Evolutionary conservation across 768 basidiomycete species (phyloP), one percentile per base, ranked within the genome.

Genomic region (Fistulinella prunicolor): DNA sequence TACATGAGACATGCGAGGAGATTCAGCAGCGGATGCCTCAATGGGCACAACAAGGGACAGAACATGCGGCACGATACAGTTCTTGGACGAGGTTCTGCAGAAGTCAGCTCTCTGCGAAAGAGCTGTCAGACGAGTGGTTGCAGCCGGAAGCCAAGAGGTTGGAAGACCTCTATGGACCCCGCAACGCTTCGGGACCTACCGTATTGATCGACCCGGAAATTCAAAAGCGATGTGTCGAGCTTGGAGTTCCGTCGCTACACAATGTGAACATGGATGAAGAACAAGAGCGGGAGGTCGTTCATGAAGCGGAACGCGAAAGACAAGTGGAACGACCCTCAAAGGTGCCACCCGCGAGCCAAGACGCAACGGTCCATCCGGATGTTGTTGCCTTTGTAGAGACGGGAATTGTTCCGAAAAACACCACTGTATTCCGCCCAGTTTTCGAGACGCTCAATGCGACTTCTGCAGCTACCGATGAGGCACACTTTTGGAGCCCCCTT

Each of bases 401-500:
- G 3, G 50, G 45, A 2, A 4, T 17, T 13, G 24, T 51, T 39
- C 40, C 36, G 5, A 6, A 13, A 28, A 39, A 42, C 1, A 40
- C 40, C 13, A 46, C 26, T 9, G 40, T 22, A 4, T 51, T 51
- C 24, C n/a, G n/a, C 13, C 45, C 45, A 2, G 41, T 38, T n/a
- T 46, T 51, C n/a, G 9, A 17, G 12, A 42, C 41, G 12, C 41
- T 51, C 23, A 3, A 34, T 6, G 23, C 1, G 19, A 51, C 45
- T 1, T 51, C 50, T 7, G 50, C 50, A 22, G 14, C 19, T 9
- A 34, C 28, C 29, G 16, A 20, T 9, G 45, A 51, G 13, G 29
- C 45, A n/a, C 29, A 46, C 10, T 17, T 51, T 20, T 51, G 45
- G 45, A 51, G 50, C 38, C n/a, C 44, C 13, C 41, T 14, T 10